Evolutionary conservation across 495 filamentous ascomycete genomes (phyloP), one percentile per base, ranked within the genome.

Genomic region (Penicillium soppii): DNA sequence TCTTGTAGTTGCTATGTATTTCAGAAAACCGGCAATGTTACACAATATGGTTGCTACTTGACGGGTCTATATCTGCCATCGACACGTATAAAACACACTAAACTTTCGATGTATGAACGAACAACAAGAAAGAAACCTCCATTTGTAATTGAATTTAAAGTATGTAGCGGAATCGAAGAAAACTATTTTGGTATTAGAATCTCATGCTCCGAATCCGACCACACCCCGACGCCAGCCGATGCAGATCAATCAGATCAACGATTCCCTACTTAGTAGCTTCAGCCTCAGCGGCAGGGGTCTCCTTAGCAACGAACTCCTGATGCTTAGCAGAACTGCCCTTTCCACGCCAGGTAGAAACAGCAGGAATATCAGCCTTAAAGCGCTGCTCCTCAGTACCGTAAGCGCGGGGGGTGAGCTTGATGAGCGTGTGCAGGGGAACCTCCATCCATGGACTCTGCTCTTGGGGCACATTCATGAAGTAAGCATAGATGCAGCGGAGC

Each of bases 361-460:
- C 94, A 20, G 88, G 87, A 53, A 98, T 96, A 62, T 94, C 87
- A 13, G 92, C 92, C 66, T 83, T 87, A 64, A 90, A 89, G 19
- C 86, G 79, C 67, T 95, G 81, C 59, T 96, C 88, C 43, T 92
- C 82, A 6, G 94, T 98, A 22, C 85, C 84, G 61, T 97, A 98
- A n/a, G 94, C 94, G 37, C 86, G 82, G 5, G 94, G 94, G 12
- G 94, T 97, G 42, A 98, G 77, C 73, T 96, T 96, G 69, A 98
- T 97, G 22, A 98, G 73, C 8, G 90, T 96, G 68, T 98, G 94
- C 37, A 98, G 80, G 4, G 94, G 94, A 4, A 92, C 89, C 56
- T 89, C 90, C 85, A 97, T 95, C 94, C 94, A 98, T n/a, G 94
- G 94, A 46, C 86, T 90, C 64, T 86, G 78, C 60, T 94, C 90